Base-by-base conservation (phyloP, 208 protist species). In the Perkinsela sp. region DNA sequence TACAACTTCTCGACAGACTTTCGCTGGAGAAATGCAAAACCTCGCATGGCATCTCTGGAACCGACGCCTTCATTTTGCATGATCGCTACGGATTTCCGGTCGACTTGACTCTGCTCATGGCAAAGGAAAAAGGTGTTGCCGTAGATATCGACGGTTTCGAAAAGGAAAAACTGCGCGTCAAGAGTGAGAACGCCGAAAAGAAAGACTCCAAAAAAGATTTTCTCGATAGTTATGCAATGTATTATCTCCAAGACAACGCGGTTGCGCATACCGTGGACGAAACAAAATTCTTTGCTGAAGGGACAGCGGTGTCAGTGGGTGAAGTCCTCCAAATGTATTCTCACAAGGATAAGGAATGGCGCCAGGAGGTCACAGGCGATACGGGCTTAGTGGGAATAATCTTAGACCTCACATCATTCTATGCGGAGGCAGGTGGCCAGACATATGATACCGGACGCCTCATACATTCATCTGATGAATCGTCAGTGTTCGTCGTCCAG, bases 11-110 rank as follows among this genome's bases (percentile, higher is more conserved):
- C 30, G 74, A 80, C 28, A 84, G 88, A 2, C 13, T 32, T 2
- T 57, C 40, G 22, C 40, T 57, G 72, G 77, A 75, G 15, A 76
- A 79, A 40, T 79, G 80, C 66, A 48, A 70, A 28, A 80, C 80
- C 22, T 75, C 66, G 15, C 81, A 76, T 16, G 75, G 80, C 6
- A 89, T 96, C 75, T 78, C 78, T 70, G 93, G 85, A 67, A 68
- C 76, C 2, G 78, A 94, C 66, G 90, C 91, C 2, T 96, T 94
- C 72, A 80, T 86, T 30, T 82, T 97, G 22, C 93, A 94, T 72
- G 91, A 94, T 74, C 89, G 92, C 70, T 96, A 94, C 80, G 94
- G 94, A 71, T 99, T 98, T 78, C 95, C 95, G 2, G 78, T 96
- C 30, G 95, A 99, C 75, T 84, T 98, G 22, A 98, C 95, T 22